Evolutionary conservation across 2,329 filamentous ascomycete genomes (phyloP), one percentile per base, ranked within the genome.

Genomic region (Ceratocystiopsis sp.): DNA sequence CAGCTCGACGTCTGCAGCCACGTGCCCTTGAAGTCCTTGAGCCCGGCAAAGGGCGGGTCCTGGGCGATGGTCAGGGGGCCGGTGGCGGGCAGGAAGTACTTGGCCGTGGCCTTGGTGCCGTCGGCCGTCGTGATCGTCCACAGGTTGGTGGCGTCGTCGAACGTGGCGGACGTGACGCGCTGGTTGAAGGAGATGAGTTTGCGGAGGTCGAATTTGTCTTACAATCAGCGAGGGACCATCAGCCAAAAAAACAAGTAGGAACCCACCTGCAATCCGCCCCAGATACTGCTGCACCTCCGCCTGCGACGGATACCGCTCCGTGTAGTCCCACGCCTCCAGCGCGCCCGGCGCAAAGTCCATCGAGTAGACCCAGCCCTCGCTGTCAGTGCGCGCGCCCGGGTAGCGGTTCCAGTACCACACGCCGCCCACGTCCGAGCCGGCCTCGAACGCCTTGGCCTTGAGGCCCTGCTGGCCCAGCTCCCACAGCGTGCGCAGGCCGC

Each of bases 351-450:
- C 71, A 52, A 80, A 71, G 38, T 63, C 62, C 44, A 66, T 62
- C 10, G 61, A 55, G 35, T 73, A 65, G 7, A 61, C 63, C 81
- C 82, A 87, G 4, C 78, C 79, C 40, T 78, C 67, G 74, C 81
- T 89, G 1, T 80, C 77, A 33, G 73, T 78, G 25, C 77, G 71
- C 45, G 86, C 73, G 25, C 82, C 79, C 0, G 80, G 82, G 53
- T 85, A 87, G 34, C 70, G 73, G 64, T 84, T 87, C 45, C 85
- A 70, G 53, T 73, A 73, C 83, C 83, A 89, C 12, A 82, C 87
- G n/a, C 83, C 82, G 12, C 82, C 83, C 10, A 85, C 63, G 37
- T 69, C 64, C 41, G 68, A 60, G 42, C 80, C 73, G 2, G 67
- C 69, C 56, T 87, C 83, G 38, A 87, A 69, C 40, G 86, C 71